Base-by-base conservation (phyloP, 2,329 filamentous ascomycete species). In the Neonectria hederae region DNA sequence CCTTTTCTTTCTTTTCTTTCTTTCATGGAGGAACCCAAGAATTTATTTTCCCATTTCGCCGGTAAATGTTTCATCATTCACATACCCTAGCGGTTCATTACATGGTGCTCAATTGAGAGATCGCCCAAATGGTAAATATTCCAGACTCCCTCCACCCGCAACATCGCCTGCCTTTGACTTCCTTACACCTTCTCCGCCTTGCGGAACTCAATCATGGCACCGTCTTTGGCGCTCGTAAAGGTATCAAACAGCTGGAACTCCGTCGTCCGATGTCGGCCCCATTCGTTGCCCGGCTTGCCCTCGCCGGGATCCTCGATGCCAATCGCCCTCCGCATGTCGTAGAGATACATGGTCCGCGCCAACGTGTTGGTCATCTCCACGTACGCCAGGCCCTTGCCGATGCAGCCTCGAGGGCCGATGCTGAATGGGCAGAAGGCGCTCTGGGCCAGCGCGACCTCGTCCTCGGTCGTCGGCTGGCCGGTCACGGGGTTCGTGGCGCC, bases 361-460 rank as follows among this genome's bases (percentile, higher is more conserved):
- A 92, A 76, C 2, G 88, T 86, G 5, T 87, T 84, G 55, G 81
- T 86, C 84, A 92, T 86, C 80, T 92, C 90, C 48, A 86, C 83
- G 70, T 92, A 90, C 2, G 89, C 89, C 48, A 92, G 78, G 0
- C 85, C 84, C 82, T 92, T 92, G 0, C 90, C 91, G 59, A 93
- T 91, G 73, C 91, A 93, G 2, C 89, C 89, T 11, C 90, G 81
- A 0, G 90, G 88, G 0, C 91, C 91, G 65, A 92, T 81, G 49
- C 86, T 89, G 71, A 93, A 93, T 2, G 92, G 90, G 66, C 90
- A 93, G 78, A 92, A 95, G 0, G 92, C 92, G 35, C 83, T 84
- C 54, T 90, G 86, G 2, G 91, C 90, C 5, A 81, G 73, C 3
- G 82, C 80, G 2, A 87, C 79, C 56, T 87, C 85, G 2, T 83